Base-by-base conservation (phyloP, 208 protist species). In the Acanthamoeba royreba region DNA sequence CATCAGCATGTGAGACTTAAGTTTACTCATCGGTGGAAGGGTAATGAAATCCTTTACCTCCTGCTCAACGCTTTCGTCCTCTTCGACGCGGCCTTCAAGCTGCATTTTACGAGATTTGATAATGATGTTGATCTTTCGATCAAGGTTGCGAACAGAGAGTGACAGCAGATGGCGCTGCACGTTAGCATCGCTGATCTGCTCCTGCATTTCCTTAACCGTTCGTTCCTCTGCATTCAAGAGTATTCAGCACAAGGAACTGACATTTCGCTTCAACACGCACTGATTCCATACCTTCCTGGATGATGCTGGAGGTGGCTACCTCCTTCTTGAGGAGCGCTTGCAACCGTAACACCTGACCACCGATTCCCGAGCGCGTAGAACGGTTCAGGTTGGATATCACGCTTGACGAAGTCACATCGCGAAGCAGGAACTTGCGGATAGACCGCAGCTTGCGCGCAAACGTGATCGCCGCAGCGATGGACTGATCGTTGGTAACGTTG, bases 121-220 rank as follows among this genome's bases (percentile, higher is more conserved):
- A 40, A 89, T 89, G 53, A 89, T 58, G 81, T 89, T 89, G 46
- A 89, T 89, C 81, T 89, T 89, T n/a, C 81, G 81, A 35, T 89
- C 81, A 45, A 89, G 38, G 49, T 89, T 89, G 0, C 81, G 81
- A 28, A 89, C 53, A 52, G 81, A 58, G 19, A 89, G 46, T 17
- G 81, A 89, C 28, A 89, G 81, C 46, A 89, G 46, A 52, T 89
- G 81, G 2, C 81, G 81, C 25, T 89, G 81, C 49, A 69, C 53
- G 53, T 89, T 89, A 52, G 81, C 53, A 33, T 58, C 53, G 53
- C 49, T 89, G 46, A 89, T 89, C 53, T 89, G 81, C 49, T 58
- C 46, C 81, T 58, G 46, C 81, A 89, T 89, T 52, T 89, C 81
- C 53, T 89, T 58, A 28, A 89, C 49, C 46, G 81, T 66, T 33